Evolutionary conservation across 805 yeast species (phyloP), one percentile per base, ranked within the genome.

Genomic region (Scheffersomyces spartinae): DNA sequence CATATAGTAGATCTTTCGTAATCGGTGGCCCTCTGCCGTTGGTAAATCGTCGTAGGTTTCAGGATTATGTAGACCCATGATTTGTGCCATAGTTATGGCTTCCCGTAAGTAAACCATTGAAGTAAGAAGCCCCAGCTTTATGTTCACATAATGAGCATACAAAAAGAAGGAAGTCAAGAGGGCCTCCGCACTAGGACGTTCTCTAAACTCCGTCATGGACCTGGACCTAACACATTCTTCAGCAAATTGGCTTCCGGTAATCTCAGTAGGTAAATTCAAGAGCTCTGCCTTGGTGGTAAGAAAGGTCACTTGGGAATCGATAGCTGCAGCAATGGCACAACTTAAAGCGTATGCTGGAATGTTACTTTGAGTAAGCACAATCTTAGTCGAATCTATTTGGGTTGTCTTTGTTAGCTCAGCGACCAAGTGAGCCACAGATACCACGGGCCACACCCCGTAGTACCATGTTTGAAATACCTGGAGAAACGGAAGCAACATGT

Each of bases 311-410:
- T 42, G 62, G 3, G 40, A 35, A 16, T 47, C 31, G 17, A 55
- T 52, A 8, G 58, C 59, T 1, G 61, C 60, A 22, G 52, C 45
- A 4, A n/a, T n/a, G n/a, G n/a, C n/a, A n/a, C n/a, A n/a, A n/a
- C n/a, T n/a, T n/a, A n/a, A n/a, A n/a, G n/a, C n/a, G n/a, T n/a
- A n/a, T n/a, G n/a, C n/a, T n/a, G n/a, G n/a, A n/a, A n/a, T n/a
- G n/a, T n/a, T n/a, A n/a, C n/a, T n/a, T n/a, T n/a, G n/a, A n/a
- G n/a, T n/a, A n/a, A n/a, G n/a, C n/a, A n/a, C n/a, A n/a, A n/a
- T n/a, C n/a, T n/a, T n/a, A n/a, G n/a, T n/a, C n/a, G n/a, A n/a
- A n/a, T n/a, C n/a, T n/a, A n/a, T n/a, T n/a, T n/a, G n/a, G n/a
- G n/a, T n/a, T n/a, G n/a, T n/a, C n/a, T n/a, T n/a, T n/a, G n/a